Evolutionary conservation across 345 rosid genomes (phyloP).

Genomic region (Salix udensis): DNA sequence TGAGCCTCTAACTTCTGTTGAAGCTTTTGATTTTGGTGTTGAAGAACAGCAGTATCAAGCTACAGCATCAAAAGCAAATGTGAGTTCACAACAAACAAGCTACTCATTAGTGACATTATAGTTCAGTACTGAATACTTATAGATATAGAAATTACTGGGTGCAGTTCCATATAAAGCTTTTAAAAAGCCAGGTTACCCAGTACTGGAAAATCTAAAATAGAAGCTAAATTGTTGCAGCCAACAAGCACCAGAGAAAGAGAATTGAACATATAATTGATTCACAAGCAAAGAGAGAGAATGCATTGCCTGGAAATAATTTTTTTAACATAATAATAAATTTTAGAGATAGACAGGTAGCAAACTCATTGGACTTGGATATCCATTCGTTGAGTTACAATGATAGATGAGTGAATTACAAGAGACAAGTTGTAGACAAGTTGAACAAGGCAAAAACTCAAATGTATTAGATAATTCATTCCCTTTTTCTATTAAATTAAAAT

Average conservation of each 20-base stretch:
- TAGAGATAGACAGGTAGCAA: neutral
- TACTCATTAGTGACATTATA: neutral
- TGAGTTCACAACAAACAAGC: conserved; percentile 4
- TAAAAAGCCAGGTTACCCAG: neutral
- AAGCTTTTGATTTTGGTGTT: conserved; percentile 84
- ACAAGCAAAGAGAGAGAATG: neutral
- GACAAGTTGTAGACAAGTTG: neutral
- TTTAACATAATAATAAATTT: neutral
- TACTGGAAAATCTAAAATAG: neutral
- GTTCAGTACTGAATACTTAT: neutral
- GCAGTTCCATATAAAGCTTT: neutral
- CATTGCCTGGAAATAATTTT: neutral
- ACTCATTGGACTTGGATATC: neutral
- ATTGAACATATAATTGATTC: neutral
- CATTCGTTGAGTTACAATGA: neutral
- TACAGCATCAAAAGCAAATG: conserved; percentile 26
- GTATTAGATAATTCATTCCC: neutral
- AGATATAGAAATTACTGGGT: neutral
- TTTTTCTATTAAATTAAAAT: too few species aligned
- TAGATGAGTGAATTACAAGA: neutral
- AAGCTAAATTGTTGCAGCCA: neutral
- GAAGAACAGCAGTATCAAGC: conserved; percentile 78
- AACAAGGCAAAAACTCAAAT: neutral
- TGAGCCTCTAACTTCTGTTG: conserved; percentile 76
- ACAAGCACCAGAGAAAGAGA: neutral